phyloP scores from a whole-genome alignment of 306 rosid species.

The Spatholobus suberectus region DNA sequence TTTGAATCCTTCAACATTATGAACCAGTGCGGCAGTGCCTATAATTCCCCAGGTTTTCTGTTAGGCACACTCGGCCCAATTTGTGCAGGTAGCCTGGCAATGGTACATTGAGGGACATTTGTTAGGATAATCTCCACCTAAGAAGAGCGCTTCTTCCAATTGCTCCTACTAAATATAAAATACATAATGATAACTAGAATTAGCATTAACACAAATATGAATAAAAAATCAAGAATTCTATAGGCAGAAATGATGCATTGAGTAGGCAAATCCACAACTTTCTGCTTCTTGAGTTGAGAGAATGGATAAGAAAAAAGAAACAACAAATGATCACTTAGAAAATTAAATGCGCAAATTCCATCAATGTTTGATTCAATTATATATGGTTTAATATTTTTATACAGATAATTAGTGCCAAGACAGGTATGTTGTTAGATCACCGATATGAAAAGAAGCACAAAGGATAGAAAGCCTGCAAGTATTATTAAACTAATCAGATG shows the following conservation, averaged over 20 bases:
- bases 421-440: not conserved
- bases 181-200: not conserved
- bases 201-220: constrained; percentile 12
- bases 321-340: not conserved
- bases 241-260: not conserved
- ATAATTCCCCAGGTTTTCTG: not conserved
- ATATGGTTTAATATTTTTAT: not conserved
- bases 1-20: not conserved
- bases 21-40: not conserved
- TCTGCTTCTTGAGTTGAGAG: constrained; percentile 14
- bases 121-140: not conserved
- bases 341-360: constrained; percentile 1
- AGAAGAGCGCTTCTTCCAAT: constrained; percentile 22
- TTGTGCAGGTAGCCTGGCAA: not conserved
- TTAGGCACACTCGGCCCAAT: not conserved
- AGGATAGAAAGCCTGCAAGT: not conserved
- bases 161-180: constrained; percentile 5
- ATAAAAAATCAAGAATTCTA: not conserved
- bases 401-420: constrained; percentile 9
- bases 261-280: not conserved
- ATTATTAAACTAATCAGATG: not conserved
- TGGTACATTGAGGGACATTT: not conserved
- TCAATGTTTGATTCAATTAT: constrained; percentile 1
- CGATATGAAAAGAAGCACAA: not conserved
- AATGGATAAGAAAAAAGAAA: not conserved